These are phyloP conservation scores for Aspergillus panamensis DNA, from an alignment of 495 filamentous ascomycete genomes.

Conservation along the genomic window DNA sequence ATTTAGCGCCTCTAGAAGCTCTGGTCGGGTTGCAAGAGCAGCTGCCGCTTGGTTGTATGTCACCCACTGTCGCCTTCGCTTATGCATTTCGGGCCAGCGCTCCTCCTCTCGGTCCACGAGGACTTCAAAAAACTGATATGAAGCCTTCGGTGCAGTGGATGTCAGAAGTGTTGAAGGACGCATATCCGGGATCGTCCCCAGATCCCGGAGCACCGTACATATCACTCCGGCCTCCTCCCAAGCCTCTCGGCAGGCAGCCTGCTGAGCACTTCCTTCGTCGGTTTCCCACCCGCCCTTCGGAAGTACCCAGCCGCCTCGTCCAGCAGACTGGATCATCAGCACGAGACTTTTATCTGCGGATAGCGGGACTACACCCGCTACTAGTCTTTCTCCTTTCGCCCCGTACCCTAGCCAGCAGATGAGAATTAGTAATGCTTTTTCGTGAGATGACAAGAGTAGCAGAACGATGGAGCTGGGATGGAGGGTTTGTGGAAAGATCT, in stretches of 20 bases:
- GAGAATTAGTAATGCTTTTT: slow-evolving; percentile 15
- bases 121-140: slow-evolving; percentile 87
- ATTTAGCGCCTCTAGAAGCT: slow-evolving; percentile 82
- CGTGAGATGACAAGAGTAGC: background rate
- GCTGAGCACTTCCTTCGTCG: slow-evolving; percentile 70
- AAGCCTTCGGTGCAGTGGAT: slow-evolving; percentile 66
- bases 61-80: slow-evolving; percentile 86
- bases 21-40: slow-evolving; percentile 73
- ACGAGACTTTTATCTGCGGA: slow-evolving; percentile 73
- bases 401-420: slow-evolving; percentile 68
- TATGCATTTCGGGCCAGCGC: slow-evolving; percentile 93
- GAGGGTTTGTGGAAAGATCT: background rate
- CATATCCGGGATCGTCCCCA: slow-evolving; percentile 81
- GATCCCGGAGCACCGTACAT: slow-evolving; percentile 73
- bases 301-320: slow-evolving; percentile 88
- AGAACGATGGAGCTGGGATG: too few relatives aligned
- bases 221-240: slow-evolving; percentile 97
- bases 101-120: slow-evolving; percentile 75
- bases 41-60: slow-evolving; percentile 74
- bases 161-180: slow-evolving; percentile 55
- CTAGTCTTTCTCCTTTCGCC: slow-evolving; percentile 85
- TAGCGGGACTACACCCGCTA: slow-evolving; percentile 89
- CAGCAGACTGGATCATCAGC: slow-evolving; percentile 86
- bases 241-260: slow-evolving; percentile 77
- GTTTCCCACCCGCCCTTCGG: slow-evolving; percentile 98